Conservation (phyloP, 177 flowering plant genomes). For the Vitis hybrid region DNA sequence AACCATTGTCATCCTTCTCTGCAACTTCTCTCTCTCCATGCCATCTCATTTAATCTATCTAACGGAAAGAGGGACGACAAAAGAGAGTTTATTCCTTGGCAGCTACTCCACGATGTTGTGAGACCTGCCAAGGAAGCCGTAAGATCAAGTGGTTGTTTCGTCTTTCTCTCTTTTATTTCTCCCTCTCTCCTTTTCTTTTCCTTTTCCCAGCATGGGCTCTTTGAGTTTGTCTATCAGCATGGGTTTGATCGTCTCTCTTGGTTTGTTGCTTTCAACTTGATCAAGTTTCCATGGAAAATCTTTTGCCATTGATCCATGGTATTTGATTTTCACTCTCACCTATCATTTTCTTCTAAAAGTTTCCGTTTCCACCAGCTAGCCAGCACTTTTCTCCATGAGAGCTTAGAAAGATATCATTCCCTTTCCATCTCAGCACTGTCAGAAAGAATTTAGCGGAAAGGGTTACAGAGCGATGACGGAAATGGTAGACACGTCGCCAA, state of each 20-base stretch:
- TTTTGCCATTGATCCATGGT: neutral
- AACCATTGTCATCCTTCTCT: conserved; percentile 12
- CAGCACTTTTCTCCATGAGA: too few relatives aligned
- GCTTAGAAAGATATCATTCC: neutral
- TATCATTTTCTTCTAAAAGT: too few relatives aligned
- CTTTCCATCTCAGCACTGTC: too few relatives aligned
- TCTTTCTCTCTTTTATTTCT: neutral
- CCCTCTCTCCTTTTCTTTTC: too few relatives aligned
- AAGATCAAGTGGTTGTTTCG: neutral
- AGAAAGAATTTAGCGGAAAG: neutral
- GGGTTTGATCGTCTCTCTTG: too few relatives aligned
- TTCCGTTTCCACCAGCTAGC: too few relatives aligned
- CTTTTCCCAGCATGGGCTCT: too few relatives aligned
- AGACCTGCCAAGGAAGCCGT: neutral
- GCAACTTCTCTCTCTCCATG: neutral
- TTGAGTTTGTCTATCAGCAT: too few relatives aligned
- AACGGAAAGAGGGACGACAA: conserved; percentile 6
- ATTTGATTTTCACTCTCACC: neutral
- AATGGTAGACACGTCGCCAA: conserved; percentile 37
- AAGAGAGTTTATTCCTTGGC: conserved; percentile 16
- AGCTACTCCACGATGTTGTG: conserved; percentile 47
- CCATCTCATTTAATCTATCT: neutral
- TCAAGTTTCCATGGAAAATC: too few relatives aligned
- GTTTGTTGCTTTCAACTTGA: too few relatives aligned
- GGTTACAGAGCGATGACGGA: conserved; percentile 14